Evolutionary conservation across 768 basidiomycete species (phyloP).

Genomic region (Fomitopsis pulvina): DNA sequence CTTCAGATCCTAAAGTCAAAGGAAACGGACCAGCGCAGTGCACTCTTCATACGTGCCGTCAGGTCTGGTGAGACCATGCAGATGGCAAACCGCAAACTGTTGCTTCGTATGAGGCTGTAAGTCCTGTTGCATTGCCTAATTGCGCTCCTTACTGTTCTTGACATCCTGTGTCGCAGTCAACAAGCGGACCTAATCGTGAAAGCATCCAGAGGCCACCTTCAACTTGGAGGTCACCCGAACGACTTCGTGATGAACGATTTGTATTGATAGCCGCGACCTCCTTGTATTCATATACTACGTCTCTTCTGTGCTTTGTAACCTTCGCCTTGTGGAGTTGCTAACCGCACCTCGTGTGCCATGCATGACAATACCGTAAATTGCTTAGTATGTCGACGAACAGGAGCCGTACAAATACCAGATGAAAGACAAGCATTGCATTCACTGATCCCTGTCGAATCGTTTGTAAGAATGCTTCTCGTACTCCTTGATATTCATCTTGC

Average conservation of each 20-base stretch:
- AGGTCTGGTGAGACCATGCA: slow-evolving; percentile 68
- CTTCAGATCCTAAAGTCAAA: slow-evolving; percentile 66
- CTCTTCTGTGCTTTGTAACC: no score
- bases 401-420: no score
- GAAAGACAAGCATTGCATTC: background rate
- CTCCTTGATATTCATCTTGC: slow-evolving; percentile 46
- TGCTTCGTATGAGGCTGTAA: slow-evolving; percentile 81
- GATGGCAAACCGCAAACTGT: slow-evolving; percentile 64
- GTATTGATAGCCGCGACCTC: background rate
- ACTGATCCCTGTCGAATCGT: slow-evolving; percentile 43
- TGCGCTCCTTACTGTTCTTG: background rate
- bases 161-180: slow-evolving; percentile 41
- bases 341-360: no score
- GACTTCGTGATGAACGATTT: slow-evolving; percentile 7
- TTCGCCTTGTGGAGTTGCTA: no score
- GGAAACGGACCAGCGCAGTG: slow-evolving; percentile 71
- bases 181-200: slow-evolving; percentile 74
- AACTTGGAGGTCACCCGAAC: background rate
- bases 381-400: no score
- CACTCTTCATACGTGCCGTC: slow-evolving; percentile 70
- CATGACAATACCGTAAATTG: background rate
- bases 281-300: background rate
- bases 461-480: slow-evolving; percentile 83
- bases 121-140: slow-evolving; percentile 22
- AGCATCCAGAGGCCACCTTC: slow-evolving; percentile 1